Evolutionary conservation across 495 filamentous ascomycete species (phyloP), one percentile per base, ranked within the genome.

Genomic region (Aspergillus asperescens): DNA sequence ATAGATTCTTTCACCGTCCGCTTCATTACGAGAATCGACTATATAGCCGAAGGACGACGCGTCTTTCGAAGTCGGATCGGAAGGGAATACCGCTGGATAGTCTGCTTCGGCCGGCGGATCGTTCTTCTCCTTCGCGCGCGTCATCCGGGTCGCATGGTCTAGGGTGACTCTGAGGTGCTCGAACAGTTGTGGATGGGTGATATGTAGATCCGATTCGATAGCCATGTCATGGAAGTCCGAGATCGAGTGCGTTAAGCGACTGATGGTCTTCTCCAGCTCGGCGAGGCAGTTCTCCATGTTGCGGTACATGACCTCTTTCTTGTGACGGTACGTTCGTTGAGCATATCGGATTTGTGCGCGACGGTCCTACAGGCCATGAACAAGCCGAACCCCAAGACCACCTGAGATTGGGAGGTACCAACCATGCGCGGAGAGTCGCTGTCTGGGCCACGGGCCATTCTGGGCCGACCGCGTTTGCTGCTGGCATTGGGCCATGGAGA

Each of bases 271-370:
- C 51, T 86, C 81, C 7, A 94, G 77, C 16, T 78, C 75, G 22
- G 81, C 66, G n/a, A 92, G 86, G 37, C 82, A 77, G 16, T 77
- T 75, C 50, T 86, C 82, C 18, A 94, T 75, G 1, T 82, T 79
- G 13, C 80, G 77, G 40, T 95, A 90, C 0, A 86, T 88, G 20
- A 77, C 84, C 61, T 95, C 90, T 66, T 94, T 95, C 23, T 89
- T 84, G 56, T 86, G 79, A 13, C 90, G 81, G 60, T 95, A 95
- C 0, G 90, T 89, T 39, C 89, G 77, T 57, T 95, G 90, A 5
- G 90, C 90, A 45, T 90, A 78, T 31, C 90, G 82, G 50, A 95
- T 90, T 67, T 95, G 90, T 6, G 88, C 89, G 41, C 90, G 80
- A 31, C 90, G 84, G 54, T 65, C 64, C 68, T 71, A 47, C n/a